A percentile compares a stretch with the other conserved stretches of the same genome.
Evolutionary conservation across 768 basidiomycete species (phyloP).

Genomic region (Lactarius akahatsu): DNA sequence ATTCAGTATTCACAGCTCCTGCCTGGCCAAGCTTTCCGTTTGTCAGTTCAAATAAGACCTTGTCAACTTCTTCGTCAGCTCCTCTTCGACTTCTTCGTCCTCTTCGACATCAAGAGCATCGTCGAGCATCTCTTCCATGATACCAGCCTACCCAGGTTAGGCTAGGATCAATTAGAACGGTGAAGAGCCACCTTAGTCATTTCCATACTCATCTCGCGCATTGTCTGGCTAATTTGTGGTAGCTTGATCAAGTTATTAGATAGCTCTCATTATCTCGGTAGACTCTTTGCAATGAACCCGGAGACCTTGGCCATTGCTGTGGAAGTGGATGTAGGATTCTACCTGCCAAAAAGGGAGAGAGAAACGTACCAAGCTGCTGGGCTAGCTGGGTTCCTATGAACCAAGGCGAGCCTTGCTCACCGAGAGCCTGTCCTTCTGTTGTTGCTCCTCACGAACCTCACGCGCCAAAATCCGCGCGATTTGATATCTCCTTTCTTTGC

Average conservation of each 20-base stretch:
- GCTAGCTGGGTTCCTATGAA: conserved; percentile 82
- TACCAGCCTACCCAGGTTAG: conserved; percentile 69
- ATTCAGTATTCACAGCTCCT: conserved; percentile 64
- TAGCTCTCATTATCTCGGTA: conserved; percentile 97
- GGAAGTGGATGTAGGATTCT: conserved; percentile 1
- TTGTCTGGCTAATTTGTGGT: conserved; percentile 87
- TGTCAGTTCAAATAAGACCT: conserved; percentile 92
- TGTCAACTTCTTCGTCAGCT: conserved; percentile 98
- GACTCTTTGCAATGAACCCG: conserved; percentile 96
- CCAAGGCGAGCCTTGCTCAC: conserved; percentile 91
- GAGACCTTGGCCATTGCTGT: conserved; percentile 96
- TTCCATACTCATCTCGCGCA: conserved; percentile 99
- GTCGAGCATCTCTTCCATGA: conserved; percentile 98
- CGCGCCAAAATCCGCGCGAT: conserved; percentile 85
- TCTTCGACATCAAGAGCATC: conserved; percentile 90
- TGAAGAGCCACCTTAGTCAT: conserved; percentile 82
- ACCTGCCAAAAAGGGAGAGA: neutral
- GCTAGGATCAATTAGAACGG: conserved; percentile 19
- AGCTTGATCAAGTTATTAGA: conserved; percentile 91
- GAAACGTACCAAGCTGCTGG: conserved; percentile 81
- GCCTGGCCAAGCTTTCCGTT: conserved; percentile 93
- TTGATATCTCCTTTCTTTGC: conserved; percentile 90
- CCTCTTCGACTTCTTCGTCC: conserved; percentile 92
- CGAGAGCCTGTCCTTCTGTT: conserved; percentile 90
- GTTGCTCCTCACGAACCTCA: conserved; percentile 91